Conservation (phyloP, 2,329 filamentous ascomycete species). For the Ophiostoma triangulosporum region DNA sequence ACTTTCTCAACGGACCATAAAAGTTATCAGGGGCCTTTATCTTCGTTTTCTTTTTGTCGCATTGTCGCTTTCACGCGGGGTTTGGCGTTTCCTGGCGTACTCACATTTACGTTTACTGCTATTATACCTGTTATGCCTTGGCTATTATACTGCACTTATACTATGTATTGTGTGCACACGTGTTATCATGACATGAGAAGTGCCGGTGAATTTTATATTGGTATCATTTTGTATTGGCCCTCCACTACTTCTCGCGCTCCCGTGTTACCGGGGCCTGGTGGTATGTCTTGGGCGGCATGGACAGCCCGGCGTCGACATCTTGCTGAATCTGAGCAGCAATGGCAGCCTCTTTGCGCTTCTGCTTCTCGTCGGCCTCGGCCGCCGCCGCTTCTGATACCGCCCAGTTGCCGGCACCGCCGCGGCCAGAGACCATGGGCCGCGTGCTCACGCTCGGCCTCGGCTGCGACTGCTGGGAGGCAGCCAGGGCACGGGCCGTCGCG, state of each 20-base stretch:
- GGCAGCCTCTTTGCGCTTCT: constrained; percentile 22
- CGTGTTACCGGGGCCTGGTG: constrained; percentile 10
- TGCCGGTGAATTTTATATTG: too few species aligned
- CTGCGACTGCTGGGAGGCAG: neutral
- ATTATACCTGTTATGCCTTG: neutral
- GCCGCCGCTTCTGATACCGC: constrained; percentile 15
- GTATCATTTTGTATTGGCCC: neutral
- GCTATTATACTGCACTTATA: neutral
- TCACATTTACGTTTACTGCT: constrained; percentile 1
- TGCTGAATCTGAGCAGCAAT: constrained; percentile 29
- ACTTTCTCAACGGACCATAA: neutral
- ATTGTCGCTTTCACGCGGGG: neutral
- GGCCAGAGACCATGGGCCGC: constrained; percentile 25
- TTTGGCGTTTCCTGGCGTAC: constrained; percentile 9
- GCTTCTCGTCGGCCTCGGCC: constrained; percentile 20
- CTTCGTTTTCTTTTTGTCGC: neutral
- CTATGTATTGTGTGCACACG: too few species aligned
- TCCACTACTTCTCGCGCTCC: constrained; percentile 7
- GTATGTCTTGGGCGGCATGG: constrained; percentile 33
- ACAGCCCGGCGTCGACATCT: constrained; percentile 34
- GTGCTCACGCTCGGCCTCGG: constrained; percentile 10
- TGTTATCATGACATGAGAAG: too few species aligned
- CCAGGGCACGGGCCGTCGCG: constrained; percentile 19
- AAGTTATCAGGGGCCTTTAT: neutral
- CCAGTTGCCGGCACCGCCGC: constrained; percentile 48